Base-by-base conservation (phyloP, 371 early-diverging fungal genomes). In the Basidiobolus heterosporus region DNA sequence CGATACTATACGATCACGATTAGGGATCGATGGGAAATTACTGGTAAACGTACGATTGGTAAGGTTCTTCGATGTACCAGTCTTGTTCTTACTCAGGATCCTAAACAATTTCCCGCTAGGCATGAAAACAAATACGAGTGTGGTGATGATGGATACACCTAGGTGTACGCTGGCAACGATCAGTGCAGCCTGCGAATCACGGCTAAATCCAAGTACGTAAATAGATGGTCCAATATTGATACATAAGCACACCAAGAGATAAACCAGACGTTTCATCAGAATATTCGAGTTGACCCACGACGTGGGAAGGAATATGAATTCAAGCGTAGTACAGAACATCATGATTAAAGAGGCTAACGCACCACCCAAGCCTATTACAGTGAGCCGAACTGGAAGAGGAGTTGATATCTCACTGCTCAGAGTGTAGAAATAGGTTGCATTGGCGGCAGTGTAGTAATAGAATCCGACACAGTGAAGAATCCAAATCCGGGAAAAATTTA, bases 401-500 rank as follows among this genome's bases (percentile, higher is more conserved):
- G 14, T 67, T 5, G 9, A 30, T 3, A 9, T 9, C 62, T 49
- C 43, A 14, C 30, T 61, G 38, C 54, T 51, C 19, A 53, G 58
- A 42, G 67, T 65, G 55, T 67, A 69, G 38, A 70, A 30, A 46
- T 66, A 70, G 49, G 63, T 55, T 41, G 68, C 72, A 17, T 64
- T 58, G 41, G 57, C 64, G 45, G 66, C 59, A 22, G 64, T 67
- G 57, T 82, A 85, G 67, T 83, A 87, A 68, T 78, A 87, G 57
- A 85, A 90, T 13, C 81, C 65, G 1, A 76, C 74, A 24, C 88
- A 64, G 53, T 88, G 88, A 56, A 88, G 78, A 40, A 84, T 81
- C 91, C 88, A 89, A 16, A 88, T 69, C 17, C 88, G 79, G 9
- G 80, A 70, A 47, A 89, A 91, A 61, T 89, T 91, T 56, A 82